phyloP scores from a whole-genome alignment of 2,329 filamentous ascomycete genomes.

The Colletotrichum cereale region DNA sequence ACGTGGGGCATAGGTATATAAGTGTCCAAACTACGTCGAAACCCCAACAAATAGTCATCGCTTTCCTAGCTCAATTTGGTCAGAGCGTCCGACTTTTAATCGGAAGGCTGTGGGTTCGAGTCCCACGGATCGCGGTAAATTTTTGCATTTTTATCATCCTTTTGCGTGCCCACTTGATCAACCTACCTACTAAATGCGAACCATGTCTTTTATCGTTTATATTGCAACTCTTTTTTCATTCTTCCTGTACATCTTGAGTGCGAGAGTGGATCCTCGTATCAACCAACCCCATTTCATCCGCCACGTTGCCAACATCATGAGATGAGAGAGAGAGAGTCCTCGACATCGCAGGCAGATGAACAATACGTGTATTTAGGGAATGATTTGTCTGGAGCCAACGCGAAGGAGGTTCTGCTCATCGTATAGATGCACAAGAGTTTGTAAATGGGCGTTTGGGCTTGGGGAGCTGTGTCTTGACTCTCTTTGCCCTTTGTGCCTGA shows the following conservation, averaged over 20 bases:
- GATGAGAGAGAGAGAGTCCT: neutral
- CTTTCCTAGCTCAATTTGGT: slow-evolving; percentile 41
- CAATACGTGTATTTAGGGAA: no score
- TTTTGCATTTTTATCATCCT: neutral
- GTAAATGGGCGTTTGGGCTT: no score
- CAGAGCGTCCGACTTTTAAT: slow-evolving; percentile 42
- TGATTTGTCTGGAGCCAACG: no score
- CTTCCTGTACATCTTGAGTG: neutral
- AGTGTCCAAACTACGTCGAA: rapidly evolving
- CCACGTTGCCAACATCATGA: no score
- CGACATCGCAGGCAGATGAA: neutral
- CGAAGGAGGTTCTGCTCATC: no score
- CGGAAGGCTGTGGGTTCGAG: slow-evolving; percentile 41
- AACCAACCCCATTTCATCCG: neutral
- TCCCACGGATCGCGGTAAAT: slow-evolving; percentile 31
- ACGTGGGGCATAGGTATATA: rapidly evolving
- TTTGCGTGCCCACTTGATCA: neutral
- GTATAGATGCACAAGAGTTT: no score
- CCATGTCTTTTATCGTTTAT: neutral
- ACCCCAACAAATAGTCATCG: neutral
- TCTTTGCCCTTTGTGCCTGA: no score
- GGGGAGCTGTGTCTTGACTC: no score
- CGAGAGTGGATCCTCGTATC: neutral
- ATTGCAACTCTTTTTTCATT: no score
- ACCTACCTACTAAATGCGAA: no score